Evolutionary conservation across 2,329 filamentous ascomycete species (phyloP).

Genomic region (Trichothecium roseum): DNA sequence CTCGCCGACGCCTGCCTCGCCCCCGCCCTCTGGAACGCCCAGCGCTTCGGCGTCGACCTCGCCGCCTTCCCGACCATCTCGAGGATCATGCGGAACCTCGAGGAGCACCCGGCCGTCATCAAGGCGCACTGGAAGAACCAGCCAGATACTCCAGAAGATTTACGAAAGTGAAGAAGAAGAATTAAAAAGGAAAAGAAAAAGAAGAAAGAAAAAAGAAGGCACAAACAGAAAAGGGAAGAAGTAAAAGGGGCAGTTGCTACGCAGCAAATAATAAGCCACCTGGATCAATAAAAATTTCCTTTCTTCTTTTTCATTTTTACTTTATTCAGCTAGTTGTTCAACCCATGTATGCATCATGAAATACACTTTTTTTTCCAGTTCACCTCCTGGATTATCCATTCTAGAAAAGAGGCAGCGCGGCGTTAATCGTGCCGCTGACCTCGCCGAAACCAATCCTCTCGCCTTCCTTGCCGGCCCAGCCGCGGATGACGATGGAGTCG

Average conservation of each 20-base stretch:
- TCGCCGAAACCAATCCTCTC: constrained; percentile 69
- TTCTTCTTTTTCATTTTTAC: neutral
- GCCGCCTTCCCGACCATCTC: constrained; percentile 33
- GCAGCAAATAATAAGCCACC: no score
- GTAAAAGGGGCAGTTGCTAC: no score
- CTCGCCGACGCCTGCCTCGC: constrained; percentile 49
- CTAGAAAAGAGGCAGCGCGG: constrained; percentile 20
- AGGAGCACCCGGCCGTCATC: constrained; percentile 36
- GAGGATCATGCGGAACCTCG: constrained; percentile 33
- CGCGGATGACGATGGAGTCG: constrained; percentile 57
- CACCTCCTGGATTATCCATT: no score
- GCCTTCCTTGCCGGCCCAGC: constrained; percentile 54
- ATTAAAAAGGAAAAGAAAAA: no score
- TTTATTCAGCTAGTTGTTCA: no score
- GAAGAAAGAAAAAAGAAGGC: no score
- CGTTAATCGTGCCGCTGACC: constrained; percentile 50
- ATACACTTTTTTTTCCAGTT: no score
- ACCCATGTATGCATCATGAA: no score
- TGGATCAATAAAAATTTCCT: no score
- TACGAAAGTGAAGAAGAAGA: constrained; percentile 9
- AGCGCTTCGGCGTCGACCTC: constrained; percentile 43
- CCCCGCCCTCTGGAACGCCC: constrained; percentile 47
- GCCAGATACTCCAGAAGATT: constrained; percentile 31
- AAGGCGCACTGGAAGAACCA: constrained; percentile 44
- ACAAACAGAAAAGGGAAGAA: no score